phyloP scores from a whole-genome alignment of 2,329 filamentous ascomycete species.

The Arthroderma uncinatum region DNA sequence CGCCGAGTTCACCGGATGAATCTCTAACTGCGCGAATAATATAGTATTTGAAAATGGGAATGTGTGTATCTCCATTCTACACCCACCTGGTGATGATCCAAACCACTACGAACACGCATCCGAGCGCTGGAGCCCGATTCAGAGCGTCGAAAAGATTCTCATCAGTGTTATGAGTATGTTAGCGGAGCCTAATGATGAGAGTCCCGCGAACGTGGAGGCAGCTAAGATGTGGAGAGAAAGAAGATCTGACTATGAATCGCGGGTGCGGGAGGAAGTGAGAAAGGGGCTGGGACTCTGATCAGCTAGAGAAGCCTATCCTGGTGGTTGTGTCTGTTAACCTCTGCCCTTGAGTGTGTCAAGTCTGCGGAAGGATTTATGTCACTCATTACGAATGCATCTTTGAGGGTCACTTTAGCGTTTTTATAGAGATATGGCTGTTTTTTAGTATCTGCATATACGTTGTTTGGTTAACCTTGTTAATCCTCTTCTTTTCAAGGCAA shows the following conservation, averaged over 20 bases:
- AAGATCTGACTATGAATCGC: conserved; percentile 70
- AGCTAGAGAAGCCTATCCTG: neutral
- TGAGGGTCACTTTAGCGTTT: neutral
- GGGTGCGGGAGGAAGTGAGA: conserved; percentile 72
- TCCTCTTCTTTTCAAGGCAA: neutral
- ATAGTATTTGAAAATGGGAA: conserved; percentile 69
- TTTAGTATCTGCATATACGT: neutral
- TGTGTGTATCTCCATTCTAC: conserved; percentile 94
- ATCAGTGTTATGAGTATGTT: conserved; percentile 87
- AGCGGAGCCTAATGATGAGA: conserved; percentile 87
- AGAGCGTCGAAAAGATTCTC: conserved; percentile 88
- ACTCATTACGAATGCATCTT: neutral
- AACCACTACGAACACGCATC: conserved; percentile 84
- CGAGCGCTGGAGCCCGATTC: conserved; percentile 90
- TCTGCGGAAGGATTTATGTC: neutral
- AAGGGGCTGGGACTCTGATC: conserved; percentile 61
- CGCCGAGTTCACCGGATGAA: neutral
- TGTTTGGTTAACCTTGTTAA: neutral
- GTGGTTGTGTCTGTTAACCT: neutral
- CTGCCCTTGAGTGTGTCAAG: neutral
- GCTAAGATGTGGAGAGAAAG: conserved; percentile 75
- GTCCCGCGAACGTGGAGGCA: conserved; percentile 88
- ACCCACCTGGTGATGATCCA: conserved; percentile 86
- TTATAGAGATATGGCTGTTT: neutral
- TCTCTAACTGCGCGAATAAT: neutral